phyloP scores from a whole-genome alignment of 225 moss, liverwort and hornwort genomes.

The Pseudisothecium myosuroides region DNA sequence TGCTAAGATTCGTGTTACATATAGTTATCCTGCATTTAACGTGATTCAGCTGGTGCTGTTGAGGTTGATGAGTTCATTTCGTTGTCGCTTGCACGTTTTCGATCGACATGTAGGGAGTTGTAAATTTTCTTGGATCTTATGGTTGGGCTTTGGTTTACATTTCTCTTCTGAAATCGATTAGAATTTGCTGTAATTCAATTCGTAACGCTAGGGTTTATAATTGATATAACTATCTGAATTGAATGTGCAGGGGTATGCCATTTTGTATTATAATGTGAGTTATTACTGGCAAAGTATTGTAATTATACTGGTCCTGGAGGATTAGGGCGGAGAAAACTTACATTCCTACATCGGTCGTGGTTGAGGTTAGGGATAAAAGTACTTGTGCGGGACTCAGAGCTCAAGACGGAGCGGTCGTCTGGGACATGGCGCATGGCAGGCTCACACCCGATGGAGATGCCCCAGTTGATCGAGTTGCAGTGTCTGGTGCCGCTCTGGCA shows the following conservation, averaged over 20 bases:
- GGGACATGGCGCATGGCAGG: conserved; percentile 36
- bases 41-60: not conserved
- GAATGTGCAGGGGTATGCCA: conserved; percentile 4
- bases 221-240: not conserved
- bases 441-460: conserved; percentile 38
- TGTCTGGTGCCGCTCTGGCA: conserved; percentile 85
- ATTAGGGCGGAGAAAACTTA: not conserved
- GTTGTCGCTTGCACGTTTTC: not conserved
- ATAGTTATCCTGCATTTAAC: not conserved
- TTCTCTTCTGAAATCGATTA: not conserved
- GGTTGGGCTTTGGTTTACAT: not conserved
- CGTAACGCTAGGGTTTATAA: not conserved
- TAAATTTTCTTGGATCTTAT: not conserved
- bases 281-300: not conserved
- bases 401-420: not conserved
- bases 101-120: not conserved
- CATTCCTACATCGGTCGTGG: not conserved
- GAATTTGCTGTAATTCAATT: not conserved
- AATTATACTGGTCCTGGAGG: not conserved
- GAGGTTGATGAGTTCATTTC: not conserved
- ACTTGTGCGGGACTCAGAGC: not conserved
- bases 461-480: conserved; percentile 55
- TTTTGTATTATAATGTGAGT: not conserved
- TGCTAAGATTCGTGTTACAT: not conserved
- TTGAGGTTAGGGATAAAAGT: not conserved